These are phyloP conservation scores for Linderniella brevidens DNA, from an alignment of 257 asterid species.

Conservation along the genomic window DNA sequence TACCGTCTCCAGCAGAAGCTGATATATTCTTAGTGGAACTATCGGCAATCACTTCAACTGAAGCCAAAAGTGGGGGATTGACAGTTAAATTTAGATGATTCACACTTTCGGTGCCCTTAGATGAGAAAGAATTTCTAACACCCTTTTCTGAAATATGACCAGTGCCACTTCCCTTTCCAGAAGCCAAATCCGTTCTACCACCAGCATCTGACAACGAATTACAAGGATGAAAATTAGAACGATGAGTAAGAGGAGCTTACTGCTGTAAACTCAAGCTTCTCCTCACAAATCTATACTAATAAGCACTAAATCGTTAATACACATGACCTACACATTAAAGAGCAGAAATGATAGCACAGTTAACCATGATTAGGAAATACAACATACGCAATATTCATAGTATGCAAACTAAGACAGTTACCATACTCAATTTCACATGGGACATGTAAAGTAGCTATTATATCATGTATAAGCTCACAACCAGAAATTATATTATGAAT, in stretches of 20 bases:
- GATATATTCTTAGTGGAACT: constrained; percentile 10
- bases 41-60: constrained; percentile 13
- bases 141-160: constrained; percentile 21
- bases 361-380: no score
- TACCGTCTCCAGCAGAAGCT: constrained; percentile 16
- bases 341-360: no score
- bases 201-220: constrained; percentile 21
- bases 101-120: constrained; percentile 23
- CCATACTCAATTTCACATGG: no score
- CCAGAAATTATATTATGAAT: background rate
- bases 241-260: background rate
- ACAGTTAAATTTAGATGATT: constrained; percentile 7
- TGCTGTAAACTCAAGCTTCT: background rate
- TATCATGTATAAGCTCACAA: no score
- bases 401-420: no score
- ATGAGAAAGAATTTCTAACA: constrained; percentile 9
- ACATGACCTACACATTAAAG: no score
- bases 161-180: constrained; percentile 18
- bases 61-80: constrained; percentile 7
- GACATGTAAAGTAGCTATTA: no score
- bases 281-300: background rate
- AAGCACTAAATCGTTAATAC: no score
- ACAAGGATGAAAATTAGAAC: background rate
- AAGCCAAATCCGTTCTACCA: constrained; percentile 26
- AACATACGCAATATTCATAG: no score